These are phyloP conservation scores for Corchorus olitorius DNA, from an alignment of 345 rosid genomes.

Conservation along the genomic window DNA sequence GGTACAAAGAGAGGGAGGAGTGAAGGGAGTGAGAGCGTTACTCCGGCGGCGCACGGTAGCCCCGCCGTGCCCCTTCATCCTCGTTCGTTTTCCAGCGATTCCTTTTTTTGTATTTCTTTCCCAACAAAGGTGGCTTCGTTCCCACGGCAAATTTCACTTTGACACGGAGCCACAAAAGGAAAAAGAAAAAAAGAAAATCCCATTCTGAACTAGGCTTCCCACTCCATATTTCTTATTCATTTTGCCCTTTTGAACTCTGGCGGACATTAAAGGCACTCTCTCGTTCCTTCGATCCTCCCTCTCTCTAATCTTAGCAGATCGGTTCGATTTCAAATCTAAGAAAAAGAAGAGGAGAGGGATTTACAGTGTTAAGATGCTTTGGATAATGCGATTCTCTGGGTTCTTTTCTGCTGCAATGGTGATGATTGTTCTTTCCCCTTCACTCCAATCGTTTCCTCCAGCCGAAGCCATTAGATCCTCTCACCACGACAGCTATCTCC, in stretches of 20 bases:
- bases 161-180: conserved; percentile 20
- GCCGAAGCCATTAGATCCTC: conserved; percentile 92
- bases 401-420: conserved; percentile 72
- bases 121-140: conserved; percentile 43
- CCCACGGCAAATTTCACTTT: conserved; percentile 48
- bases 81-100: conserved; percentile 33
- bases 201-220: conserved; percentile 32
- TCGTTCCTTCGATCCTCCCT: conserved; percentile 40
- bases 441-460: conserved; percentile 85
- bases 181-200: conserved; percentile 40
- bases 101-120: conserved; percentile 29
- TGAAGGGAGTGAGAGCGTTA: conserved; percentile 30
- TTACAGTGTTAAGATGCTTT: conserved; percentile 57
- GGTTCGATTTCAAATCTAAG: conserved; percentile 47
- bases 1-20: conserved; percentile 25
- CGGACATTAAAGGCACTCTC: conserved; percentile 52
- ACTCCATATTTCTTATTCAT: too few species aligned
- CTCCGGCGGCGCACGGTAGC: conserved; percentile 56
- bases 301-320: conserved; percentile 42
- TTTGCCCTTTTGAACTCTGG: conserved; percentile 42
- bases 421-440: conserved; percentile 77
- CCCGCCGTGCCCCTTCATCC: conserved; percentile 40
- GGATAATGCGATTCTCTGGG: conserved; percentile 73
- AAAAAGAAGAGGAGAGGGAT: conserved; percentile 38
- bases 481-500: conserved; percentile 49